A percentile compares a stretch with the other conserved stretches of the same genome.
phyloP scores from a whole-genome alignment of 1,284 basidiomycete species.

The Ceratobasidium sp. region DNA sequence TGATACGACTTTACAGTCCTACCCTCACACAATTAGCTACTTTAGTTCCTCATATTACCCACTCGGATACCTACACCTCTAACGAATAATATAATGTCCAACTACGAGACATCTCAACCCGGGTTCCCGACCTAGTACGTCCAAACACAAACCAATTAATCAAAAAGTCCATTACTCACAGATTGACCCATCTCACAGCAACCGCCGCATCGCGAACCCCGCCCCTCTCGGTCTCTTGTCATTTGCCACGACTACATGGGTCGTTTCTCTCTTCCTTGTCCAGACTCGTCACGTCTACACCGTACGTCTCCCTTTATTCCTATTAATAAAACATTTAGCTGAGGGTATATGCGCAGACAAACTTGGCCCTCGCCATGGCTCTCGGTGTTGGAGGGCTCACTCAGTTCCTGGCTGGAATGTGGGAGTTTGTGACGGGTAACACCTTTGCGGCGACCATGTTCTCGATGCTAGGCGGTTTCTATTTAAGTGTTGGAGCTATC shows the following conservation, averaged over 20 bases:
- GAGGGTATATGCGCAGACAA: slow-evolving; percentile 47
- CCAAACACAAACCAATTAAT: neutral
- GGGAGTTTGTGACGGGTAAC: slow-evolving; percentile 56
- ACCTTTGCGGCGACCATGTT: slow-evolving; percentile 59
- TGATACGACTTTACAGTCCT: slow-evolving; percentile 24
- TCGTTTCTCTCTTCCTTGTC: slow-evolving; percentile 47
- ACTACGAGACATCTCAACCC: slow-evolving; percentile 27
- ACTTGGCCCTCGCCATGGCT: slow-evolving; percentile 53
- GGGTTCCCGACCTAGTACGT: slow-evolving; percentile 33
- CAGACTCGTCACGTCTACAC: slow-evolving; percentile 50
- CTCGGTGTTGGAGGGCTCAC: slow-evolving; percentile 53
- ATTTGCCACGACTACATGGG: slow-evolving; percentile 56
- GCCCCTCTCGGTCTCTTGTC: slow-evolving; percentile 56
- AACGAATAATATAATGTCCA: slow-evolving; percentile 8
- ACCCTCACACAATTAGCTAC: neutral
- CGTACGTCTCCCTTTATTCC: slow-evolving; percentile 20
- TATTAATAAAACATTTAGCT: slow-evolving; percentile 49
- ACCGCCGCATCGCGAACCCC: slow-evolving; percentile 56
- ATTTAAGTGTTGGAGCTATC: slow-evolving; percentile 45
- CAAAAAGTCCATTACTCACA: neutral
- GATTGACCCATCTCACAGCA: neutral
- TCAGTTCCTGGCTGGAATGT: slow-evolving; percentile 59
- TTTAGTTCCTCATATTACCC: slow-evolving; percentile 10
- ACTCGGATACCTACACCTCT: slow-evolving; percentile 1
- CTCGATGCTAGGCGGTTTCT: slow-evolving; percentile 50